Base-by-base conservation (phyloP, 192 early-diverging fungal species). In the Backusella westeae region DNA sequence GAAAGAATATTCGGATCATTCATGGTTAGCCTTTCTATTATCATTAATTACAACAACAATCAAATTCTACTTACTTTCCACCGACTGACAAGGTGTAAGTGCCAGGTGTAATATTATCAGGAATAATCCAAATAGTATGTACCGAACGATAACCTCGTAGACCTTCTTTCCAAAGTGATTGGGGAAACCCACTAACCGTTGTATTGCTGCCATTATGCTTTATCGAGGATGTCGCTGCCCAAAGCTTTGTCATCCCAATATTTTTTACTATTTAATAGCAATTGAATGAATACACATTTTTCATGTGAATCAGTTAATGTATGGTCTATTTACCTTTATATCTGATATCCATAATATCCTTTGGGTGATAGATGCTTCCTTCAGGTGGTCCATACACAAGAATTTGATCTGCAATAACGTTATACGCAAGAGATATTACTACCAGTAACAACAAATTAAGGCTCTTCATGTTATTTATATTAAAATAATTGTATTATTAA, bases 181-280 rank as follows among this genome's bases (percentile, higher is more conserved):
- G 21, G 15, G 68, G 68, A 38, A 69, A 69, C 9, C 35, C 34
- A 12, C 5, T 12, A 41, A 41, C 14, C 3, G 68, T 69, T 0
- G 9, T n/a, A 21, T 69, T 69, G 12, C 35, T 69, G 21, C 1
- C 10, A 36, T 6, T 10, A 38, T 23, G 6, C 21, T 35, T 69
- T 69, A 69, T 41, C 21, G 21, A 21, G n/a, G 68, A 8, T 12
- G 19, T 23, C 21, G 68, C 21, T 39, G 68, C 12, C 68, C 68
- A 69, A 4, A 69, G 34, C 10, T 69, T 69, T 38, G 68, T 69
- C 68, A 69, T 69, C n/a, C 68, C 68, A 2, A 69, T 69, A 12
- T 38, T 29, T 12, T 63, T 63, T 26, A 63, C 56, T 63, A 32
- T 63, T 26, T 14, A 26, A 23, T n/a, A 3, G 17, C 34, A 35